A percentile compares a stretch with the other conserved stretches of the same genome.
phyloP scores from a whole-genome alignment of 352 stramenopile genomes.

The Phytophthora quininea region DNA sequence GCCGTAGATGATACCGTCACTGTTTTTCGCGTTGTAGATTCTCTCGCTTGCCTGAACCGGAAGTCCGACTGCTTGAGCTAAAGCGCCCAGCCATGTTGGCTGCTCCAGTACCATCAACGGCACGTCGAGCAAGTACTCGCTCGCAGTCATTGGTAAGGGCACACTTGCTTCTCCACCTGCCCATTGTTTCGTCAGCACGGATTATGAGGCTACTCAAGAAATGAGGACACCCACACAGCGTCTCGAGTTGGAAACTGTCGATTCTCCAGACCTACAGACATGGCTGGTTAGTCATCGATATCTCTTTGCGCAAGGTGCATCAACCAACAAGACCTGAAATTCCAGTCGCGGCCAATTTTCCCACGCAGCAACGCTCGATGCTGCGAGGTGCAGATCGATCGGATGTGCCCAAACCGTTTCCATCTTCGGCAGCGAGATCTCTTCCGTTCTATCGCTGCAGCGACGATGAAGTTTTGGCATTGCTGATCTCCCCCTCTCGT shows the following conservation, averaged over 20 bases:
- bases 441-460: constrained; percentile 1
- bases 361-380: constrained; percentile 11
- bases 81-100: constrained; percentile 17
- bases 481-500: constrained; percentile 18
- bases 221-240: constrained; percentile 36
- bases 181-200: not conserved
- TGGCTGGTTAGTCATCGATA: too few relatives aligned
- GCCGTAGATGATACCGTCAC: constrained; percentile 8
- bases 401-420: constrained; percentile 60
- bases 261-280: constrained; percentile 44
- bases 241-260: constrained; percentile 45
- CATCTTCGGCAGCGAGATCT: constrained; percentile 30
- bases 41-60: constrained; percentile 2
- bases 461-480: constrained; percentile 31
- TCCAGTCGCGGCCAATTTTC: constrained; percentile 48
- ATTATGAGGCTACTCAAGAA: not conserved
- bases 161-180: constrained; percentile 44
- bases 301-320: too few relatives aligned
- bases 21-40: not conserved
- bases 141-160: constrained; percentile 34
- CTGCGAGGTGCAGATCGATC: constrained; percentile 56
- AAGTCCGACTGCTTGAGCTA: constrained; percentile 31
- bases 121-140: constrained; percentile 54
- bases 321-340: constrained; percentile 31
- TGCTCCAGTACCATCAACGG: constrained; percentile 32